Evolutionary conservation across 192 early-diverging fungal genomes (phyloP), one percentile per base, ranked within the genome.

Genomic region (Lunasporangiospora selenospora): DNA sequence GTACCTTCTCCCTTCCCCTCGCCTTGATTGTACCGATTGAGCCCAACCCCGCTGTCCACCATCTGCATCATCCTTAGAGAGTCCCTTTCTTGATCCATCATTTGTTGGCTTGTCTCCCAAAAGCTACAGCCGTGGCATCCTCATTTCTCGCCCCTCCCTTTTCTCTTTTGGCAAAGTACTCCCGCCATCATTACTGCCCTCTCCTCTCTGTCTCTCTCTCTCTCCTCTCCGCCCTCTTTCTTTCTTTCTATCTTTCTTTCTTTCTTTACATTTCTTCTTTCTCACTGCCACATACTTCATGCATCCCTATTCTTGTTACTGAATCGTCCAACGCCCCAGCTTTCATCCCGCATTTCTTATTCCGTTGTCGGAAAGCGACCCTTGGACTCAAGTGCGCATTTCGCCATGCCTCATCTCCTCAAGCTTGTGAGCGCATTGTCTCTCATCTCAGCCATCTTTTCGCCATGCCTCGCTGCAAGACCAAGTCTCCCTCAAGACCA

Each of bases 401-500:
- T n/a, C n/a, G n/a, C n/a, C n/a, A n/a, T n/a, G n/a, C n/a, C n/a
- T n/a, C n/a, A n/a, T n/a, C 29, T 56, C 36, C 55, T 73, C n/a
- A 29, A 63, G 13, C 41, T 73, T 34, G 13, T 62, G 60, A 49
- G 69, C 29, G 69, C 61, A 12, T 32, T 63, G 40, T 59, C 69
- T 33, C 26, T 73, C 32, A 15, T 58, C 9, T 48, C 53, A 46
- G 12, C 65, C 12, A n/a, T 38, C 4, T 37, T 48, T 19, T 63
- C 43, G 32, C 29, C 39, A 31, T 33, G 26, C 39, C 37, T 39
- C 3, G 18, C 64, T 9, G 53, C 49, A 52, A 59, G 16, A 12
- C n/a, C 58, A 11, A 38, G 53, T 6, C 33, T 50, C 3, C 45
- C 47, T 15, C 61, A 73, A 32, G 81, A 87, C 48, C 67, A 77